Percentiles rank a stretch among this genome's conserved stretches.
phyloP scores from a whole-genome alignment of 352 stramenopile species.

The Pythium aquatile region DNA sequence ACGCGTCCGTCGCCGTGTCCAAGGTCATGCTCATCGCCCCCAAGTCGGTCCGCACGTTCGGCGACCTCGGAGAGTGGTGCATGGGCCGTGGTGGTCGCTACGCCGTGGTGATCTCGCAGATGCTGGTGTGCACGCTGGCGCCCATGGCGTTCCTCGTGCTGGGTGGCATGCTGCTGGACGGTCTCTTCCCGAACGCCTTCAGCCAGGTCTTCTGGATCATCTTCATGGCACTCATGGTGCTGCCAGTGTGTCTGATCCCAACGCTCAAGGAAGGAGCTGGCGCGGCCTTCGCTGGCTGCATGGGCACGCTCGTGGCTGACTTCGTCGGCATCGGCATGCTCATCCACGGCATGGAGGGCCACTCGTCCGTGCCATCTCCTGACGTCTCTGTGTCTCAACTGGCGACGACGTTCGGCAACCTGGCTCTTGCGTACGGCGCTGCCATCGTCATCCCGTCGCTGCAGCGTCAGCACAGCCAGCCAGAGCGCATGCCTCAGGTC shows the following conservation, averaged over 20 bases:
- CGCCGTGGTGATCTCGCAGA: slow-evolving; percentile 24
- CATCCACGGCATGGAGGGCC: slow-evolving; percentile 29
- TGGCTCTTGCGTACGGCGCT: slow-evolving; percentile 32
- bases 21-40: slow-evolving; percentile 34
- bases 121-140: slow-evolving; percentile 20
- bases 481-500: slow-evolving; percentile 30
- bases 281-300: slow-evolving; percentile 26
- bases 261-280: slow-evolving; percentile 32
- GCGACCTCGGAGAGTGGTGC: slow-evolving; percentile 32
- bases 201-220: slow-evolving; percentile 29
- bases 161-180: slow-evolving; percentile 23
- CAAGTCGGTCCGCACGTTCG: slow-evolving; percentile 25
- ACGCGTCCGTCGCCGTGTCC: slow-evolving; percentile 31
- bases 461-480: slow-evolving; percentile 20
- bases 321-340: slow-evolving; percentile 24
- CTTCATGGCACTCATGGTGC: slow-evolving; percentile 26
- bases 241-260: slow-evolving; percentile 29
- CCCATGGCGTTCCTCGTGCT: slow-evolving; percentile 29
- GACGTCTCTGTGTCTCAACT: slow-evolving; percentile 26
- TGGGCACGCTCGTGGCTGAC: slow-evolving; percentile 32
- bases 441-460: slow-evolving; percentile 31
- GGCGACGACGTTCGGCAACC: slow-evolving; percentile 29
- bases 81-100: slow-evolving; percentile 28
- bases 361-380: slow-evolving; percentile 17
- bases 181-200: slow-evolving; percentile 29